Base-by-base conservation (phyloP, 2,329 filamentous ascomycete species). In the Xylaria sp. region DNA sequence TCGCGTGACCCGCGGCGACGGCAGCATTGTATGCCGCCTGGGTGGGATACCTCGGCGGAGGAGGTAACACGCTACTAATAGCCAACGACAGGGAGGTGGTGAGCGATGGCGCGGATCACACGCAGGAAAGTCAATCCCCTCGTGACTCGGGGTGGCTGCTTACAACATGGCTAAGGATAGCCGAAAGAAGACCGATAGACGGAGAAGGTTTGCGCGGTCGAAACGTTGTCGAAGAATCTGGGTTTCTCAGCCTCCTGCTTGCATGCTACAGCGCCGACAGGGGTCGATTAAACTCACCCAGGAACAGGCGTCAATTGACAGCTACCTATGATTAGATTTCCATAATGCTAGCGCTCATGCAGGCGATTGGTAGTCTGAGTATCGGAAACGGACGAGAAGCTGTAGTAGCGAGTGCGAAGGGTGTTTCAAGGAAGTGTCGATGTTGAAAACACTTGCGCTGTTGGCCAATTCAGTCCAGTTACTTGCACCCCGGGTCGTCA, bases 41-140 rank as follows among this genome's bases (percentile, higher is more conserved):
- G 73, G 89, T 88, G 66, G 93, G 91, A 84, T 97, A 98, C 80
- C 94, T 90, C 69, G 92, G 91, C 70, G 93, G 94, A 72, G 94
- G 94, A 69, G 94, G 94, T 76, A 97, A 87, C 75, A 97, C 94
- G 82, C 92, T 94, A 77, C 66, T 28, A 57, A 46, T 61, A 15
- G 58, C 58, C 65, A 58, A 63, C 41, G 56, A 65, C 39, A 66
- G 15, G 7, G 41, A 46, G 15, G 71, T 52, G 39, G 67, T 69
- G 64, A 73, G 73, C 69, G 15, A 66, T 54, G 37, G n/a, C 31
- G 25, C 39, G 9, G 13, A 39, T 2, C 15, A 63, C 20, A 28
- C 3, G 50, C 18, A 44, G 50, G 39, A 60, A 37, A 51, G 59
- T 51, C 34, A 60, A 54, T 56, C 18, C 18, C n/a, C 23, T 39